These are phyloP conservation scores for Cerioporus squamosus DNA, from an alignment of 1,284 basidiomycete genomes.

Conservation along the genomic window DNA sequence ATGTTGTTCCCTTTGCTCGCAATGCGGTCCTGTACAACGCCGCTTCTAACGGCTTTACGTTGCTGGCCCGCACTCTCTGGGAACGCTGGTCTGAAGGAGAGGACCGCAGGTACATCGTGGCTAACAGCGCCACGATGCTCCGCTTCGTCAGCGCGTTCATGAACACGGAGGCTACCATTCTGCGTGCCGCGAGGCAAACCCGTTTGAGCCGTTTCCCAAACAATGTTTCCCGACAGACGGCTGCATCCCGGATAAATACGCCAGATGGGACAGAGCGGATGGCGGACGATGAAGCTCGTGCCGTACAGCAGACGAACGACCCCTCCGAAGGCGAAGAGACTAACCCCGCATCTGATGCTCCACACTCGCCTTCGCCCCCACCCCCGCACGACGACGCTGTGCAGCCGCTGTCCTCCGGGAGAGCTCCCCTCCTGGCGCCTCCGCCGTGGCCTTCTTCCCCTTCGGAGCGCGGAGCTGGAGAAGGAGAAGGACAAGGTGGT, in stretches of 20 bases:
- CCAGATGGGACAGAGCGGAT: background rate
- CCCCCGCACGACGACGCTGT: slow-evolving; percentile 16
- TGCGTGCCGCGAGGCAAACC: background rate
- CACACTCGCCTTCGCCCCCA: slow-evolving; percentile 16
- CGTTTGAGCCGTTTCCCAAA: no score
- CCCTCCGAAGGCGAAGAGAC: slow-evolving; percentile 7
- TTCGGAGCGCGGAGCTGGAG: background rate
- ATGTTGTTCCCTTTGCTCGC: slow-evolving; percentile 47
- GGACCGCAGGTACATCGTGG: slow-evolving; percentile 47
- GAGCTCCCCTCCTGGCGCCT: background rate
- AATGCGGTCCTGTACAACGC: slow-evolving; percentile 49
- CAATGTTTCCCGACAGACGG: background rate
- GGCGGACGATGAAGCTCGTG: slow-evolving; percentile 6
- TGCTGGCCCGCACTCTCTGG: slow-evolving; percentile 57
- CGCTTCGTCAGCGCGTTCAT: slow-evolving; percentile 60
- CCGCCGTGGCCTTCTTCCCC: background rate
- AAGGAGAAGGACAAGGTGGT: no score
- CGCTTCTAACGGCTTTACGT: slow-evolving; percentile 52
- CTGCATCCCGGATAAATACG: slow-evolving; percentile 15
- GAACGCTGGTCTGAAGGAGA: slow-evolving; percentile 51
- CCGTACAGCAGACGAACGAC: no score
- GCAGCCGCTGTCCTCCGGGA: slow-evolving; percentile 7
- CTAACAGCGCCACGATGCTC: slow-evolving; percentile 51
- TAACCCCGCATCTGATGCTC: slow-evolving; percentile 24
- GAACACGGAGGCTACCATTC: slow-evolving; percentile 29